Base-by-base conservation (phyloP, 2,329 filamentous ascomycete genomes). In the Alternaria sp. region DNA sequence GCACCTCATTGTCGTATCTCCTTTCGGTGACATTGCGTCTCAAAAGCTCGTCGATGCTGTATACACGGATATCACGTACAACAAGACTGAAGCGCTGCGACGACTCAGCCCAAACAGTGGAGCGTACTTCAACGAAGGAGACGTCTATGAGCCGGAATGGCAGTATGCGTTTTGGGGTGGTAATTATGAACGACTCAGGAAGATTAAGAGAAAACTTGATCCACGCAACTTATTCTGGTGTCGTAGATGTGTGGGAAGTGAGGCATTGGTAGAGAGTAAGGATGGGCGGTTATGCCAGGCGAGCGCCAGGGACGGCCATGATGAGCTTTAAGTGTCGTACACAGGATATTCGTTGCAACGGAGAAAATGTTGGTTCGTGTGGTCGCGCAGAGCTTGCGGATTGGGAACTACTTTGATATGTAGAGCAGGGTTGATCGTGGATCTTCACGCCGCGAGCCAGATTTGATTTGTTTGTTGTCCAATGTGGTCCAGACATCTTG, bases 41-140 rank as follows among this genome's bases (percentile, higher is more conserved):
- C 63, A 51, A 1, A 18, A 54, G 0, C 7, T 49, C 7, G 65
- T 69, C 8, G 54, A 66, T 12, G 22, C 54, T 3, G 67, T 74
- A 1, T 72, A 71, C 39, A 4, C 18, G 0, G 64, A 71, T 24
- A 57, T 71, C 8, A 74, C 68, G 3, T 38, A 47, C 47, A 62
- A 62, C 1, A 71, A 70, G 41, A 68, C 54, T 6, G 52, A 66
- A 20, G 51, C 55, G 1, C 56, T 75, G 22, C 62, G 68, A 0
- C 28, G 59, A 9, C 52, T 72, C 18, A 59, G 62, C 1, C 72
- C 71, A 2, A 59, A 71, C 0, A 70, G 64, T 1, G 73, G 73
- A 0, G 70, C 73, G 1, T 75, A 74, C 48, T 72, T 73, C 51
- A 75, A 75, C 34, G 73, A 77, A 57, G 54, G 62, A 2, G 70